phyloP scores from a whole-genome alignment of 768 basidiomycete species.

The Phylloporus sp. region DNA sequence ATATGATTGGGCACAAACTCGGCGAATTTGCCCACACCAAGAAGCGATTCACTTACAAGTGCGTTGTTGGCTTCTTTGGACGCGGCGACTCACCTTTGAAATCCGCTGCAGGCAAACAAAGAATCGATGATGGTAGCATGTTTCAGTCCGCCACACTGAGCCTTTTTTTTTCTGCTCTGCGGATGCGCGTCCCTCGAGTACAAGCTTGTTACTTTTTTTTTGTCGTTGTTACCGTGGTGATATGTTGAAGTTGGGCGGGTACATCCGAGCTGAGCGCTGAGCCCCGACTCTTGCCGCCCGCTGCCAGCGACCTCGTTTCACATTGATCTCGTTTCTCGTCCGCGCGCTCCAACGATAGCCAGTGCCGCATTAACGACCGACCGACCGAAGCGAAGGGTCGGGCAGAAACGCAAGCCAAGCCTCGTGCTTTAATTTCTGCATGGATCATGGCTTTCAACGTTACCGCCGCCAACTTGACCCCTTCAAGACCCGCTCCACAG shows the following conservation, averaged over 20 bases:
- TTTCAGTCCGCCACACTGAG: background rate
- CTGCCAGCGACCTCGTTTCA: background rate
- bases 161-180: background rate
- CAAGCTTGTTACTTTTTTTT: background rate
- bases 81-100: background rate
- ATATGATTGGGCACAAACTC: constrained; percentile 98
- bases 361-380: background rate
- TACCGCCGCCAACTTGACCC: constrained; percentile 59
- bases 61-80: background rate
- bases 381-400: background rate
- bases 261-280: constrained; percentile 25
- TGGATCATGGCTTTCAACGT: constrained; percentile 45
- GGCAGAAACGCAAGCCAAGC: constrained; percentile 1
- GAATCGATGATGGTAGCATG: constrained; percentile 26
- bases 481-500: constrained; percentile 72
- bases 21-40: constrained; percentile 92
- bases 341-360: background rate
- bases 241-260: constrained; percentile 22
- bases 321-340: background rate
- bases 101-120: constrained; percentile 33
- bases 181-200: too few species aligned
- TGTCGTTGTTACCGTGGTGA: constrained; percentile 28
- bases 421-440: constrained; percentile 17
- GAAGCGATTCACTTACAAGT: constrained; percentile 81
- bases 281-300: constrained; percentile 1